These are phyloP conservation scores for Plasmopara viticola DNA, from an alignment of 352 stramenopile genomes.

Conservation along the genomic window DNA sequence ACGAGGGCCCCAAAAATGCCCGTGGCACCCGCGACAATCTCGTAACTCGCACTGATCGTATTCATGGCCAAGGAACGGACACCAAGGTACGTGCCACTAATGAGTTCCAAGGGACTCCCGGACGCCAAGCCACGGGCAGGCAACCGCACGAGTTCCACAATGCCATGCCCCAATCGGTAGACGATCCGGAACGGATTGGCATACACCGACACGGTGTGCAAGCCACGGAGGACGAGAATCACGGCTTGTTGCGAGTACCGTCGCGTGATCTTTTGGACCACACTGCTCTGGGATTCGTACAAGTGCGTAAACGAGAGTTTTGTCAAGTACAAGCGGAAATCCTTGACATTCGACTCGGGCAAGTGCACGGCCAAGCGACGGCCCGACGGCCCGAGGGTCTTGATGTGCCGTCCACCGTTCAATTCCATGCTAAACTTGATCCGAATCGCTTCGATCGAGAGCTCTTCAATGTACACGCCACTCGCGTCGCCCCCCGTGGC, in stretches of 20 bases:
- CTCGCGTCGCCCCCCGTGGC: constrained; percentile 29
- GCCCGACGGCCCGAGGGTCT: constrained; percentile 70
- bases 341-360: constrained; percentile 86
- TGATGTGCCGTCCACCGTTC: constrained; percentile 77
- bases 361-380: constrained; percentile 73
- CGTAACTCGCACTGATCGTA: constrained; percentile 84
- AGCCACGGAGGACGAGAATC: constrained; percentile 71
- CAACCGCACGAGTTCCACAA: constrained; percentile 76
- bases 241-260: constrained; percentile 83
- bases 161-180: constrained; percentile 74
- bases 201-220: constrained; percentile 85
- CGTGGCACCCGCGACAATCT: constrained; percentile 77
- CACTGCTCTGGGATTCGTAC: constrained; percentile 70
- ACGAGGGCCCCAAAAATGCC: constrained; percentile 71
- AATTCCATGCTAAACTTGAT: constrained; percentile 86
- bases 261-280: constrained; percentile 70
- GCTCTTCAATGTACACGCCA: constrained; percentile 84
- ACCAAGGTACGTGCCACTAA: constrained; percentile 78
- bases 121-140: constrained; percentile 73
- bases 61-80: constrained; percentile 85
- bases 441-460: constrained; percentile 77
- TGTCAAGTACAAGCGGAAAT: constrained; percentile 80
- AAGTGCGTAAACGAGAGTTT: constrained; percentile 77
- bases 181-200: constrained; percentile 85
- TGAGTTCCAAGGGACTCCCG: constrained; percentile 74